phyloP scores from a whole-genome alignment of 805 yeast species.

The Saccharomycopsis lassenensis region DNA sequence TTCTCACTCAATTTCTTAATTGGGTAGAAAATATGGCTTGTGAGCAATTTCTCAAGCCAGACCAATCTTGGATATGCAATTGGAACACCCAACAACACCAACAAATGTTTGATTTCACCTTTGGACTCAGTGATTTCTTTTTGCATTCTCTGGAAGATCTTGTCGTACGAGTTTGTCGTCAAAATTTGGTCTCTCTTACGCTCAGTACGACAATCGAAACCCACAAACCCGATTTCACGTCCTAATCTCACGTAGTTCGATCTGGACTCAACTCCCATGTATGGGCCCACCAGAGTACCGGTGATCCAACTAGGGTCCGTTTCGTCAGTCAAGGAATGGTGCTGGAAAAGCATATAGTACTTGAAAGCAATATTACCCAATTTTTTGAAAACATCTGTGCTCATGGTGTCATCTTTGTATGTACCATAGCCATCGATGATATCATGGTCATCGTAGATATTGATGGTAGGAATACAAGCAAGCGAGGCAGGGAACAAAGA shows the following conservation, averaged over 20 bases:
- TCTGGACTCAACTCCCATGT: slow-evolving; percentile 52
- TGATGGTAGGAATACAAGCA: slow-evolving; percentile 76
- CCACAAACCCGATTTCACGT: slow-evolving; percentile 55
- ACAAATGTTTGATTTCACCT: slow-evolving; percentile 58
- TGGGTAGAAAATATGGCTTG: slow-evolving; percentile 53
- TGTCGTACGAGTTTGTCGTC: slow-evolving; percentile 41
- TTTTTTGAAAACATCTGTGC: slow-evolving; percentile 50
- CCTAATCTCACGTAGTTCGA: slow-evolving; percentile 71
- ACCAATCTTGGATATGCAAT: slow-evolving; percentile 90
- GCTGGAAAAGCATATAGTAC: slow-evolving; percentile 88
- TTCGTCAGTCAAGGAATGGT: slow-evolving; percentile 48
- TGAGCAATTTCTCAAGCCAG: slow-evolving; percentile 72
- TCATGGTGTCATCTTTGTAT: slow-evolving; percentile 67
- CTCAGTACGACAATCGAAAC: slow-evolving; percentile 91
- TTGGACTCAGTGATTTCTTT: slow-evolving; percentile 40
- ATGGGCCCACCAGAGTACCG: slow-evolving; percentile 52
- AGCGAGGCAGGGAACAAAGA: slow-evolving; percentile 59
- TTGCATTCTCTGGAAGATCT: slow-evolving; percentile 47
- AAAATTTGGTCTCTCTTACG: slow-evolving; percentile 54
- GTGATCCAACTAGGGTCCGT: slow-evolving; percentile 49
- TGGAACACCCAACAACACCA: slow-evolving; percentile 87
- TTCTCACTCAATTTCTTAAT: slow-evolving; percentile 46
- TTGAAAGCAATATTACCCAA: slow-evolving; percentile 75
- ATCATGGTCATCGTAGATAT: slow-evolving; percentile 91
- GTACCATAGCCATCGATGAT: slow-evolving; percentile 96